A percentile compares a stretch with the other conserved stretches of the same genome.
Evolutionary conservation across 108 stramenopile genomes (phyloP).

Genomic region (Skeletonema menzelii): DNA sequence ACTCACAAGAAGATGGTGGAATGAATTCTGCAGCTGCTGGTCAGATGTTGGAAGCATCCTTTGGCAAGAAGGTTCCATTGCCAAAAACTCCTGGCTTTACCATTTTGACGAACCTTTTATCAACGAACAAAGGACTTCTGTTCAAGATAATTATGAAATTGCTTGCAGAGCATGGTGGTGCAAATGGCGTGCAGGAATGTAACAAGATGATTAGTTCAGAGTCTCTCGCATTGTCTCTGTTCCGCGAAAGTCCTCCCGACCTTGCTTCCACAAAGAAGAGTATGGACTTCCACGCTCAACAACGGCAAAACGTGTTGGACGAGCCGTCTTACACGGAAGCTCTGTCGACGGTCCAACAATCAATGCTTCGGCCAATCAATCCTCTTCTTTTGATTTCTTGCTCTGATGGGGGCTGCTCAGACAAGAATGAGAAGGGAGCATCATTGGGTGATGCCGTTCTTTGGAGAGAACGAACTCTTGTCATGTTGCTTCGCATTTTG

Average conservation of each 20-base stretch:
- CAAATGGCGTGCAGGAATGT: conserved; percentile 42
- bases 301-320: conserved; percentile 31
- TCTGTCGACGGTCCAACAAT: conserved; percentile 43
- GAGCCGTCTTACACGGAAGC: conserved; percentile 22
- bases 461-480: conserved; percentile 61
- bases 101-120: conserved; percentile 49
- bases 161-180: conserved; percentile 42
- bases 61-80: conserved; percentile 35
- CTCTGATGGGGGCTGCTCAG: conserved; percentile 26
- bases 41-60: conserved; percentile 39
- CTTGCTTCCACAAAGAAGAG: conserved; percentile 41
- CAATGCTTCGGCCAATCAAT: conserved; percentile 47
- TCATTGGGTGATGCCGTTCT: conserved; percentile 40
- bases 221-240: conserved; percentile 61
- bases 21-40: conserved; percentile 1
- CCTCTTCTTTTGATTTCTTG: conserved; percentile 36
- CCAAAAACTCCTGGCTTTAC: conserved; percentile 58
- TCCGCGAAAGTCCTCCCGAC: conserved; percentile 64
- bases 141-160: conserved; percentile 52
- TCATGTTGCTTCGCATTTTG: conserved; percentile 61
- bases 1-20: neutral
- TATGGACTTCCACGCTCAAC: conserved; percentile 4
- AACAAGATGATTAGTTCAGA: conserved; percentile 39
- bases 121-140: conserved; percentile 47
- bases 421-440: conserved; percentile 2